phyloP scores from a whole-genome alignment of 1,284 basidiomycete species.

The Heimioporus retisporus region DNA sequence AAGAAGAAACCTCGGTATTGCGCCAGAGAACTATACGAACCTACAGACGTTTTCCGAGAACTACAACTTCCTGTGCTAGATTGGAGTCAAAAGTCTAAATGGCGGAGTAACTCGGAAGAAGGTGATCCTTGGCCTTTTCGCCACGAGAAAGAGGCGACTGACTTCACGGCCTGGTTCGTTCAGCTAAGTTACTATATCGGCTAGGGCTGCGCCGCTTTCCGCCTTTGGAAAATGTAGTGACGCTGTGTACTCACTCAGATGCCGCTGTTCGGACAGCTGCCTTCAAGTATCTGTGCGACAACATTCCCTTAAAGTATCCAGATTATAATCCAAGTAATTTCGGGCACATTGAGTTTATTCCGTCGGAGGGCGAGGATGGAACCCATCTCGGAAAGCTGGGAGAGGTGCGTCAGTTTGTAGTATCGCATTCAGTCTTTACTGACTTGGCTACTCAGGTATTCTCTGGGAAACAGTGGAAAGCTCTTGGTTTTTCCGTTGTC shows the following conservation, averaged over 20 bases:
- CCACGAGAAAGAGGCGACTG: neutral
- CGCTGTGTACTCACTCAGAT: slow-evolving; percentile 71
- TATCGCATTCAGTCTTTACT: slow-evolving; percentile 2
- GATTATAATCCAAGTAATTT: slow-evolving; percentile 70
- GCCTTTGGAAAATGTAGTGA: slow-evolving; percentile 73
- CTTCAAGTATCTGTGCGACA: slow-evolving; percentile 84
- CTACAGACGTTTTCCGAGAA: slow-evolving; percentile 77
- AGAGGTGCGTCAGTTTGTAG: slow-evolving; percentile 59
- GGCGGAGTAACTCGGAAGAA: slow-evolving; percentile 87
- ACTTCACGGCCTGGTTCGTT: slow-evolving; percentile 1
- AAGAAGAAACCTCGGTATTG: slow-evolving; percentile 61
- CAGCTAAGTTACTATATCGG: slow-evolving; percentile 87
- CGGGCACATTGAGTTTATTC: slow-evolving; percentile 81
- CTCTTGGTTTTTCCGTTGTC: slow-evolving; percentile 82
- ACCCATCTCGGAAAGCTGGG: slow-evolving; percentile 72
- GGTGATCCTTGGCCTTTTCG: slow-evolving; percentile 53
- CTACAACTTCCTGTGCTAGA: slow-evolving; percentile 88
- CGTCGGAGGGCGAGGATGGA: slow-evolving; percentile 67
- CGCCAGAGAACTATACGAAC: slow-evolving; percentile 88
- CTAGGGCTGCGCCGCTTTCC: slow-evolving; percentile 86
- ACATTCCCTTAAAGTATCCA: slow-evolving; percentile 70
- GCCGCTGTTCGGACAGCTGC: slow-evolving; percentile 62
- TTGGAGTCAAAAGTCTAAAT: slow-evolving; percentile 85
- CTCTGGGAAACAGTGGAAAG: slow-evolving; percentile 74
- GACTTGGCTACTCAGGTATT: slow-evolving; percentile 66